phyloP scores from a whole-genome alignment of 2,329 filamentous ascomycete genomes.

The Sphaerulina vaccinii region DNA sequence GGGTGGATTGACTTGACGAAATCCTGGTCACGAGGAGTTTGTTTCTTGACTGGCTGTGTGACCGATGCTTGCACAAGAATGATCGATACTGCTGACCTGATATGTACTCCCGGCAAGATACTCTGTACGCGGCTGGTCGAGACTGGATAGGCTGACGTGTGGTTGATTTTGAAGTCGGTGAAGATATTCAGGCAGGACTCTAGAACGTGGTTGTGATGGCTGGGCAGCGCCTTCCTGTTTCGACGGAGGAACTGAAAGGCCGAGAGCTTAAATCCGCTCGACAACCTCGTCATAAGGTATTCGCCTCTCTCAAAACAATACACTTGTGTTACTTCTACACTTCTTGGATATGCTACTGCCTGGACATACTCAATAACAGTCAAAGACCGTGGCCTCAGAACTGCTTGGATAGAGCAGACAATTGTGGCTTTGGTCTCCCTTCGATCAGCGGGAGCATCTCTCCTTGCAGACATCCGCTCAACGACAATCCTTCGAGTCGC shows the following conservation, averaged over 20 bases:
- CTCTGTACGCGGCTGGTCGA: too few relatives aligned
- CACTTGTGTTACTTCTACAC: not conserved
- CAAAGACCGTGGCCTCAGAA: too few relatives aligned
- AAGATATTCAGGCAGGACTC: too few relatives aligned
- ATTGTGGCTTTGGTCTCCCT: slow-evolving; percentile 9
- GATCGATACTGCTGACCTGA: too few relatives aligned
- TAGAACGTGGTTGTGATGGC: not conserved
- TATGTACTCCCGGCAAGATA: too few relatives aligned
- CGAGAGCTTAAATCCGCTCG: not conserved
- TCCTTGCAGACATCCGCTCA: slow-evolving; percentile 5
- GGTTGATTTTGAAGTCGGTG: not conserved
- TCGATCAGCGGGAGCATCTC: slow-evolving; percentile 5
- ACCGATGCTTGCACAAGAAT: too few relatives aligned
- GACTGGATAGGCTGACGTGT: not conserved
- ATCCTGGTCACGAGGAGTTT: too few relatives aligned
- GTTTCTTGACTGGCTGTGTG: too few relatives aligned
- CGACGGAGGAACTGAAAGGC: too few relatives aligned
- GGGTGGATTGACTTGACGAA: too few relatives aligned
- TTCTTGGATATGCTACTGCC: slow-evolving; percentile 2
- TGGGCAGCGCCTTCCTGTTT: not conserved
- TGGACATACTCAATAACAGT: not conserved
- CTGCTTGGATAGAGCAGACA: not conserved
- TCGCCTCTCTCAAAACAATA: not conserved
- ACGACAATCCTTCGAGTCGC: not conserved
- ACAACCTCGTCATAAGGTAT: not conserved